These are phyloP conservation scores for Ascocoryne sarcoides DNA, from an alignment of 2,329 filamentous ascomycete genomes.

Conservation along the genomic window DNA sequence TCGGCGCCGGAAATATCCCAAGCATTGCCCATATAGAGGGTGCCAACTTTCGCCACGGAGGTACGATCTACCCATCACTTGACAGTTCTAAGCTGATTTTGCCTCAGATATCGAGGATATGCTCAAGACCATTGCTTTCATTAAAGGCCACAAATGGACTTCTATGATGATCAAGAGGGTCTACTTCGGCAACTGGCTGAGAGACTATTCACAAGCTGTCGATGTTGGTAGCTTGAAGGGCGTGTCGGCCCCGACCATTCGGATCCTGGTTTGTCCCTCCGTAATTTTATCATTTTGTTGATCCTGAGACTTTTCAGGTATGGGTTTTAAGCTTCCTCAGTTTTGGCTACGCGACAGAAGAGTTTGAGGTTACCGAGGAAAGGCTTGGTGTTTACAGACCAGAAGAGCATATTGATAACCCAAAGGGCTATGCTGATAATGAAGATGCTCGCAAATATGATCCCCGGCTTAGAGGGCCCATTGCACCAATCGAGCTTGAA, in stretches of 20 bases:
- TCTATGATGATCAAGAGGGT: slow-evolving; percentile 67
- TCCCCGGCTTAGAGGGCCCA: slow-evolving; percentile 68
- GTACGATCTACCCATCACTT: slow-evolving; percentile 27
- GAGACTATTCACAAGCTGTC: slow-evolving; percentile 54
- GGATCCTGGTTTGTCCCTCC: slow-evolving; percentile 48
- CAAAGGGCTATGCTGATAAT: slow-evolving; percentile 72
- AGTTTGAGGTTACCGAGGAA: slow-evolving; percentile 77
- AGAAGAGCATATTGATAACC: slow-evolving; percentile 68
- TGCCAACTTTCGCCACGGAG: slow-evolving; percentile 62
- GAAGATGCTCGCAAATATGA: slow-evolving; percentile 78
- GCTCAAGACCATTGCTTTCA: slow-evolving; percentile 66
- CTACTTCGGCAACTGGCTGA: slow-evolving; percentile 80
- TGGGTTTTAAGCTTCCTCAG: slow-evolving; percentile 77
- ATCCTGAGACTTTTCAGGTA: slow-evolving; percentile 36
- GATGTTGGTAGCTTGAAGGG: slow-evolving; percentile 74
- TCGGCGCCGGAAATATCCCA: slow-evolving; percentile 66
- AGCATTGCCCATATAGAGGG: slow-evolving; percentile 51
- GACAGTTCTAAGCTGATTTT: not conserved
- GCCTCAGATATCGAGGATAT: slow-evolving; percentile 66
- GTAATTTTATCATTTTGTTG: too few relatives aligned
- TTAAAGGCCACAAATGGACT: slow-evolving; percentile 79
- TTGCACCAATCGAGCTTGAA: slow-evolving; percentile 61
- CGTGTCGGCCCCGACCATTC: slow-evolving; percentile 68
- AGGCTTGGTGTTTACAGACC: slow-evolving; percentile 73
- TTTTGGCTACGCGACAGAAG: slow-evolving; percentile 77